phyloP scores from a whole-genome alignment of 2,329 filamentous ascomycete species.

The Penicillium sclerotigenum region DNA sequence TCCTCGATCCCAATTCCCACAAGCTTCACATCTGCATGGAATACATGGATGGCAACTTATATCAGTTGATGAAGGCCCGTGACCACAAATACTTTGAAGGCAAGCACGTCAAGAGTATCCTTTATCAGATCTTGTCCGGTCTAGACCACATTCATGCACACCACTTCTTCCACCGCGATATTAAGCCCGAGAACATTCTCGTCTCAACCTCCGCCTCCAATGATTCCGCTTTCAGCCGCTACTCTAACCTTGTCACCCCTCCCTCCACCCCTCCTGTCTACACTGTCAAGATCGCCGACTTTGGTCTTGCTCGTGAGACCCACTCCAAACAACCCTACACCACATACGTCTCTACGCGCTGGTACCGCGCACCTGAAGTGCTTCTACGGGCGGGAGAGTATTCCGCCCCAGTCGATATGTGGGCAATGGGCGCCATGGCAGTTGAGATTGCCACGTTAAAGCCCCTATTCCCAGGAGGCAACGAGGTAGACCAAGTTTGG shows the following conservation, averaged over 20 bases:
- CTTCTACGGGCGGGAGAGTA: slow-evolving; percentile 92
- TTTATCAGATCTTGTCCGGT: slow-evolving; percentile 94
- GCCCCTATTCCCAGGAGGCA: slow-evolving; percentile 92
- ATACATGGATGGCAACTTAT: slow-evolving; percentile 99
- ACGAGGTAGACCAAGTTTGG: slow-evolving; percentile 99
- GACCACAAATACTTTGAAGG: slow-evolving; percentile 93
- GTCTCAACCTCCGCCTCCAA: slow-evolving; percentile 85
- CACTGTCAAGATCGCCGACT: slow-evolving; percentile 97
- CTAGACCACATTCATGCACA: slow-evolving; percentile 97
- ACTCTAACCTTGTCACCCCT: slow-evolving; percentile 88
- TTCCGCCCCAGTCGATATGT: slow-evolving; percentile 96
- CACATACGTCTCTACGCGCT: slow-evolving; percentile 95
- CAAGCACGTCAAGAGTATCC: slow-evolving; percentile 90
- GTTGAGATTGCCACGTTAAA: slow-evolving; percentile 96
- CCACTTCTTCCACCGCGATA: slow-evolving; percentile 97
- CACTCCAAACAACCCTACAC: slow-evolving; percentile 96
- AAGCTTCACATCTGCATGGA: slow-evolving; percentile 99
- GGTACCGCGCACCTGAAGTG: slow-evolving; percentile 93
- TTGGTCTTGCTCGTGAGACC: slow-evolving; percentile 94
- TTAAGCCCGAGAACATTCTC: slow-evolving; percentile 98
- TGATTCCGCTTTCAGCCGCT: slow-evolving; percentile 88
- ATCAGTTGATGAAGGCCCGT: slow-evolving; percentile 97
- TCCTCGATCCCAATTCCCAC: slow-evolving; percentile 91
- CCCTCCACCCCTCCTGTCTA: slow-evolving; percentile 91
- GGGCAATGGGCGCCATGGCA: slow-evolving; percentile 97